Conservation (phyloP, 2,329 filamentous ascomycete species). For the Lecanicillium sp. region DNA sequence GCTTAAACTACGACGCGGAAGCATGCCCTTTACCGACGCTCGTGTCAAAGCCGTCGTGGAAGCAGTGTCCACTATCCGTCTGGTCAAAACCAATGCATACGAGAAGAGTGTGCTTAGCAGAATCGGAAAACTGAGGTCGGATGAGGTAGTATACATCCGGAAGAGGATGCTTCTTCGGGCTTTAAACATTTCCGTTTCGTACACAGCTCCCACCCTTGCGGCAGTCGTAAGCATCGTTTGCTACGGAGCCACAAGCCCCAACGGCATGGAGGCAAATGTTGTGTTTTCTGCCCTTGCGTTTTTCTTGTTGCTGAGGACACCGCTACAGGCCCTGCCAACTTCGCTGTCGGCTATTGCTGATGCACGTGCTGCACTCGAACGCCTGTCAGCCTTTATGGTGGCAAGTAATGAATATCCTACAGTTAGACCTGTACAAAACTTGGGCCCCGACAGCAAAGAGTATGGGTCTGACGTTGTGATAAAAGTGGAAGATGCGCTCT, state of each 20-base stretch:
- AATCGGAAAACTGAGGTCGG: conserved; percentile 13
- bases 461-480: conserved; percentile 11
- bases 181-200: conserved; percentile 17
- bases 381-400: conserved; percentile 13
- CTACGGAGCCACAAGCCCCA: conserved; percentile 1
- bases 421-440: too few relatives aligned
- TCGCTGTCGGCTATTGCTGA: conserved; percentile 16
- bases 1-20: conserved; percentile 15
- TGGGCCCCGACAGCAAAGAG: too few relatives aligned
- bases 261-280: conserved; percentile 1
- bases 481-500: conserved; percentile 10
- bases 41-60: conserved; percentile 18
- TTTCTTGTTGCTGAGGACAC: conserved; percentile 16
- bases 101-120: conserved; percentile 15
- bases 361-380: conserved; percentile 15
- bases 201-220: conserved; percentile 16
- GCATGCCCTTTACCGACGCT: conserved; percentile 18
- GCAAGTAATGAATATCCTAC: too few relatives aligned
- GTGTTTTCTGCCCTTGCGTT: conserved; percentile 14
- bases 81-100: conserved; percentile 18
- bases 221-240: conserved; percentile 15
- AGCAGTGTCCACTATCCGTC: conserved; percentile 17
- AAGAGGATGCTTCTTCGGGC: conserved; percentile 17
- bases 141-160: conserved; percentile 17
- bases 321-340: conserved; percentile 13